Conservation (phyloP, 2,329 filamentous ascomycete species). For the Ophiosphaerella narmari region DNA sequence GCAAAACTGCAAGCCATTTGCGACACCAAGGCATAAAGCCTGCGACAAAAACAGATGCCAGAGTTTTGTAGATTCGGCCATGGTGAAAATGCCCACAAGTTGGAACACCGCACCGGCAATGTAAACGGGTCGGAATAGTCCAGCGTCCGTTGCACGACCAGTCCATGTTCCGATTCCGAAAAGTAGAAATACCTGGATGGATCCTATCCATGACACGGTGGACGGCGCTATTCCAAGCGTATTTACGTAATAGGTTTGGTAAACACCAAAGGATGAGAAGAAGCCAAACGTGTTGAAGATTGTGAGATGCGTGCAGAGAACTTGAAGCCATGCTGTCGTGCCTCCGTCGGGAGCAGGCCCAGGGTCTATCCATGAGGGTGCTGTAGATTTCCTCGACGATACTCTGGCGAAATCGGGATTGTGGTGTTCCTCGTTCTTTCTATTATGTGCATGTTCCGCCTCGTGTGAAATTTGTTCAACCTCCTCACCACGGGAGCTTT, state of each 20-base stretch:
- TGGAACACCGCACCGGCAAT: constrained; percentile 40
- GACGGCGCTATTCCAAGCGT: constrained; percentile 43
- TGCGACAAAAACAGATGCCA: constrained; percentile 52
- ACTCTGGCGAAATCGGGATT: constrained; percentile 18
- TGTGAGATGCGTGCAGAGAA: constrained; percentile 55
- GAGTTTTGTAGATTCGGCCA: constrained; percentile 31
- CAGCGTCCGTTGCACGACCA: constrained; percentile 37
- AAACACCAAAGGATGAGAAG: constrained; percentile 61
- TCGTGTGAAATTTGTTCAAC: constrained; percentile 15
- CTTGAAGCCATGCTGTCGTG: constrained; percentile 60
- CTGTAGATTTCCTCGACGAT: constrained; percentile 28
- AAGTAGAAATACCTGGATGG: constrained; percentile 39
- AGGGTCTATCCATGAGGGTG: constrained; percentile 26
- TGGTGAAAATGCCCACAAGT: constrained; percentile 37
- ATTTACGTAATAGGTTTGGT: constrained; percentile 58
- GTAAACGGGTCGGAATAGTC: constrained; percentile 33
- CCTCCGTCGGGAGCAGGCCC: constrained; percentile 54
- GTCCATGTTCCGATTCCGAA: constrained; percentile 37
- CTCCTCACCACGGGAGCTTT: constrained; percentile 18
- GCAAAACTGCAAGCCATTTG: constrained; percentile 57
- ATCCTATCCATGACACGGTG: constrained; percentile 41
- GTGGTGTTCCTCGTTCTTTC: constrained; percentile 1
- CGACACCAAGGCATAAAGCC: constrained; percentile 62
- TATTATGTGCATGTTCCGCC: constrained; percentile 3
- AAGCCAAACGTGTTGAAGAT: constrained; percentile 63